Evolutionary conservation across 441 rosid species (phyloP).

Genomic region (Euphorbia corollata): DNA sequence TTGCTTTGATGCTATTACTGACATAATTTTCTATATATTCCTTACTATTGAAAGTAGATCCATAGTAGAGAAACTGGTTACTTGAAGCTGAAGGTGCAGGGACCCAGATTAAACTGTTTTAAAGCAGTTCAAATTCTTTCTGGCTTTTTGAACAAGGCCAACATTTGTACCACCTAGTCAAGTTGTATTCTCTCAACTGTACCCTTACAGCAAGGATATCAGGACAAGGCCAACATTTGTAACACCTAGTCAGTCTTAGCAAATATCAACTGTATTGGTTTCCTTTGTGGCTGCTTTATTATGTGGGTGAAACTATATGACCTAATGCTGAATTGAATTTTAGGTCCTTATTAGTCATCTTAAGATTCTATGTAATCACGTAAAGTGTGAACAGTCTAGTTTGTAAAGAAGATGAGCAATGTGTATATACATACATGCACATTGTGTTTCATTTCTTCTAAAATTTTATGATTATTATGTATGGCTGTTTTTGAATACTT

Average conservation of each 20-base stretch:
- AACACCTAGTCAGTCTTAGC: neutral
- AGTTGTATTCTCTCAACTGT: neutral
- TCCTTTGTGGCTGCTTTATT: too few relatives aligned
- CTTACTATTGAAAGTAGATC: neutral
- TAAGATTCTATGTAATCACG: neutral
- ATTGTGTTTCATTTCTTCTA: neutral
- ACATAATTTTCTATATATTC: neutral
- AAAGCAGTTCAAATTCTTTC: too few relatives aligned
- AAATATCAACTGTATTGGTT: neutral
- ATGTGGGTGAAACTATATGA: too few relatives aligned
- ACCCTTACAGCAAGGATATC: neutral
- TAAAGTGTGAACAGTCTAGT: neutral
- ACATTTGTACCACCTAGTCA: neutral
- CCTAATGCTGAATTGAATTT: neutral
- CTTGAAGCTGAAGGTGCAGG: neutral
- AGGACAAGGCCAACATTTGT: neutral
- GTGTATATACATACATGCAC: neutral
- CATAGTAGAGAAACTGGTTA: neutral
- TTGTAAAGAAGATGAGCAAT: neutral
- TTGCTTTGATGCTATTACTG: neutral
- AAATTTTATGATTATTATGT: neutral
- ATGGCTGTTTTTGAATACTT: conserved; percentile 5
- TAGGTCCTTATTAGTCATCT: neutral
- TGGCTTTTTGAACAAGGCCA: neutral
- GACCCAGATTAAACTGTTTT: neutral